phyloP scores from a whole-genome alignment of 345 rosid species.

The Brassica napus region Da-Ae NC_063446.1:69768501-69769000 shows the following conservation, averaged over 20 bases:
- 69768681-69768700: slow-evolving; percentile 25
- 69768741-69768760: neutral
- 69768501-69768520: neutral
- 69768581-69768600: slow-evolving; percentile 34
- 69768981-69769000: slow-evolving; percentile 90
- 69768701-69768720: slow-evolving; percentile 21
- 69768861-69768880: slow-evolving; percentile 64
- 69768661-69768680: slow-evolving; percentile 24
- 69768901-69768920: slow-evolving; percentile 75
- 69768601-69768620: slow-evolving; percentile 35
- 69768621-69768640: slow-evolving; percentile 29
- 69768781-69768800: slow-evolving; percentile 95
- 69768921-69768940: slow-evolving; percentile 74
- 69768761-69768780: slow-evolving; percentile 65
- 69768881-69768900: slow-evolving; percentile 75
- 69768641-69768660: neutral
- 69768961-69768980: slow-evolving; percentile 94
- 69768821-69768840: slow-evolving; percentile 90
- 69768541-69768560: slow-evolving; percentile 33
- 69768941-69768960: slow-evolving; percentile 92
- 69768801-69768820: slow-evolving; percentile 96
- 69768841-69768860: slow-evolving; percentile 58
- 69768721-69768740: neutral
- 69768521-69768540: slow-evolving; percentile 14
- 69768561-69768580: slow-evolving; percentile 26